Base-by-base conservation (phyloP, 2,329 filamentous ascomycete species). In the Hypoxylon sp. region DNA sequence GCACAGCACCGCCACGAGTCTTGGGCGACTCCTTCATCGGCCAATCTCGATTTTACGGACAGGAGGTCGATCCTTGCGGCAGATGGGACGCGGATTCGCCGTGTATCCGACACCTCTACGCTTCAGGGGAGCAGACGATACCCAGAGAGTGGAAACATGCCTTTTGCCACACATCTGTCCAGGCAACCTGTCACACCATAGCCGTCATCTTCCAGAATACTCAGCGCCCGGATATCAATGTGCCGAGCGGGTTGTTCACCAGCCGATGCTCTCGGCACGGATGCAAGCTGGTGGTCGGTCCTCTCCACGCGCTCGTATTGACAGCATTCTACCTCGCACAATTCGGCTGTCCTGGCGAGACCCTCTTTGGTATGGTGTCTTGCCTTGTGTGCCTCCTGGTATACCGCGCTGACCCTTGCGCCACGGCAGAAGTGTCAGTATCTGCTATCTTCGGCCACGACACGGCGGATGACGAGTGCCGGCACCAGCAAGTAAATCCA, bases 21-120 rank as follows among this genome's bases (percentile, higher is more conserved):
- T 62, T 77, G 4, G 71, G 74, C 54, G 58, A 66, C 4, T 50
- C 55, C 0, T 69, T 75, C 10, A 62, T 21, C 5, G 62, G 62
- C 7, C 57, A 61, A 2, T 52, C 50, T 11, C 62, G 69, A 15
- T 78, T 75, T 50, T 64, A 13, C 13, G 76, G 74, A n/a, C 73
- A 77, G 61, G 74, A 78, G 47, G 67, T 75, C 3, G 75, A 78
- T 40, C 72, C 77, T 8, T 78, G 76, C 54, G 76, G 77, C n/a
- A 68, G 76, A 29, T 78, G 76, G 76, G 72, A 77, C 54, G 73
- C 74, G 1, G 74, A 78, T 46, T 76, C 76, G 1, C 63, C 69
- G 4, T 73, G 67, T 42, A 50, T 74, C 27, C 71, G 75, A 4
- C 37, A 58, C 1, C 65, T 77, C 2, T 55, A 73, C 9, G 63